Evolutionary conservation across 768 basidiomycete genomes (phyloP).

Genomic region (Kwoniella botswanensis): DNA sequence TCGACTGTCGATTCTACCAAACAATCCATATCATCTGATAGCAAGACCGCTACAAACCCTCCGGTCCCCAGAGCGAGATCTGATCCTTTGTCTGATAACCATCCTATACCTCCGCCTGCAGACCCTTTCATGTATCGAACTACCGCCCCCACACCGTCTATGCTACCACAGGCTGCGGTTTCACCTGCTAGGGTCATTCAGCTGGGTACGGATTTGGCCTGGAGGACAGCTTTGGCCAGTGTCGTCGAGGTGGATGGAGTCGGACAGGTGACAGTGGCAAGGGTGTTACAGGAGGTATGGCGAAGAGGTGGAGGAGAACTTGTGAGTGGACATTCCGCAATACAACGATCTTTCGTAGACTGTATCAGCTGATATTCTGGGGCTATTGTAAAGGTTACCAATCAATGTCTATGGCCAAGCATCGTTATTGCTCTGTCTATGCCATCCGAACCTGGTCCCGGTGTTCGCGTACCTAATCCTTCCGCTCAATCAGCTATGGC

Average conservation of each 20-base stretch:
- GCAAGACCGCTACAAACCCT: neutral
- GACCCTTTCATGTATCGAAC: neutral
- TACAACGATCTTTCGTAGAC: neutral
- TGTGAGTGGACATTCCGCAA: constrained; percentile 22
- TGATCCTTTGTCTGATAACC: constrained; percentile 17
- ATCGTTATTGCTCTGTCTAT: constrained; percentile 41
- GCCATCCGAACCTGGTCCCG: constrained; percentile 13
- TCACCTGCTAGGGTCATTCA: constrained; percentile 25
- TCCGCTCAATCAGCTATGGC: constrained; percentile 39
- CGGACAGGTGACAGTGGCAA: constrained; percentile 40
- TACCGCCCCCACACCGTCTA: neutral
- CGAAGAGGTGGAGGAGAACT: constrained; percentile 48
- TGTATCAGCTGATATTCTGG: neutral
- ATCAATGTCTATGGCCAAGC: constrained; percentile 42
- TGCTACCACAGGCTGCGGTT: neutral
- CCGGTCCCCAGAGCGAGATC: constrained; percentile 10
- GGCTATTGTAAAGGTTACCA: constrained; percentile 26
- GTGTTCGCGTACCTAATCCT: constrained; percentile 33
- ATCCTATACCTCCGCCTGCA: neutral
- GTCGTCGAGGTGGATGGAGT: constrained; percentile 49
- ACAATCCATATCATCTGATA: neutral
- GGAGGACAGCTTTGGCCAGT: constrained; percentile 48
- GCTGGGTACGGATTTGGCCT: constrained; percentile 41
- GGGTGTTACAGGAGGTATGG: constrained; percentile 49
- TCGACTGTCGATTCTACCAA: constrained; percentile 2